phyloP scores from a whole-genome alignment of 768 basidiomycete species.

The Rhizopogon vesiculosus region DNA sequence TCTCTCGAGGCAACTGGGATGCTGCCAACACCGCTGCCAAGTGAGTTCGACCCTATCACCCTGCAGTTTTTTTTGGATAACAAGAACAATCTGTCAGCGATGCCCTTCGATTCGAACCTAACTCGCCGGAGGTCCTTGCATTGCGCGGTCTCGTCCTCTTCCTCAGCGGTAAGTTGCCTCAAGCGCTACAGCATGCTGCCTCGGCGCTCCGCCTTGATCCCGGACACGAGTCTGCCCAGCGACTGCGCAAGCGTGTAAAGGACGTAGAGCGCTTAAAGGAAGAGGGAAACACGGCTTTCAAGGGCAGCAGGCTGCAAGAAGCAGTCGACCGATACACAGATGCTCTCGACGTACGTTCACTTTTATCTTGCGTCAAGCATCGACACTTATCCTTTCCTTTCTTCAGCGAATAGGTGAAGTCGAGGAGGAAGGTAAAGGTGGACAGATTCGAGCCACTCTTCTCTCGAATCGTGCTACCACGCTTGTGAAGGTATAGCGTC shows the following conservation, averaged over 20 bases:
- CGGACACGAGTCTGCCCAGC: conserved; percentile 63
- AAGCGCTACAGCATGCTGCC: conserved; percentile 65
- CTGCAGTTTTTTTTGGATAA: not conserved
- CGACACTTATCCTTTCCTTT: not conserved
- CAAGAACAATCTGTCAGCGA: conserved; percentile 41
- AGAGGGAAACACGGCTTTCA: conserved; percentile 79
- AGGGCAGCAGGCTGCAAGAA: conserved; percentile 49
- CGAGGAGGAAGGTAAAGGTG: conserved; percentile 73
- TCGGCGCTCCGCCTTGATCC: conserved; percentile 78
- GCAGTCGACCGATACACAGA: conserved; percentile 69
- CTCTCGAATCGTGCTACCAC: conserved; percentile 84
- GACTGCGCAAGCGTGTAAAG: conserved; percentile 72
- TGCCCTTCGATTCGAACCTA: conserved; percentile 63
- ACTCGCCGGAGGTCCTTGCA: conserved; percentile 75
- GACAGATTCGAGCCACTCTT: conserved; percentile 74
- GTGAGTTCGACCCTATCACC: conserved; percentile 37
- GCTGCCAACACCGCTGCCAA: conserved; percentile 70
- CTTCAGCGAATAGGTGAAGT: conserved; percentile 59
- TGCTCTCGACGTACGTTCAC: conserved; percentile 54
- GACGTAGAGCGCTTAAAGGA: conserved; percentile 82
- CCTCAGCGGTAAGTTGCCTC: conserved; percentile 62
- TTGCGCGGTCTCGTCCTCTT: conserved; percentile 79
- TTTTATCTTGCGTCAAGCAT: not conserved
- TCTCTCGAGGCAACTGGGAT: conserved; percentile 68
- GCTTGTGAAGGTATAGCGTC: conserved; percentile 54